A percentile compares a stretch with the other conserved stretches of the same genome.
phyloP scores from a whole-genome alignment of 192 early-diverging fungal species.

The Polychytrium aggregatum region DNA sequence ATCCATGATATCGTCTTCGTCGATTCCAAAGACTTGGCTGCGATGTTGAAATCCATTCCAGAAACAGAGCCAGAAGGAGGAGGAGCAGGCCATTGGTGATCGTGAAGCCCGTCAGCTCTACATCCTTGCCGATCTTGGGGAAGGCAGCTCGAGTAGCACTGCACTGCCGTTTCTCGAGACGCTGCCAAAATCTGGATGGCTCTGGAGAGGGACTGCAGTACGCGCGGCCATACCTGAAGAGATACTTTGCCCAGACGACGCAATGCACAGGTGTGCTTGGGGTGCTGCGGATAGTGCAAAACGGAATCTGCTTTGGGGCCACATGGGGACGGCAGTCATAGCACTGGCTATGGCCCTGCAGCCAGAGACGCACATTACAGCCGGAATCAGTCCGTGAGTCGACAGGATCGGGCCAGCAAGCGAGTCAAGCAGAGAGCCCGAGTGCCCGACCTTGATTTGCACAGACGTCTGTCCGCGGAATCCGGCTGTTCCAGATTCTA shows the following conservation, averaged over 20 bases:
- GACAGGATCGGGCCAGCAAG: background rate
- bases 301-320: constrained; percentile 77
- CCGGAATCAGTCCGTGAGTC: background rate
- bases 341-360: constrained; percentile 83
- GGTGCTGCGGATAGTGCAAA: constrained; percentile 96
- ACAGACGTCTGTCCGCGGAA: constrained; percentile 86
- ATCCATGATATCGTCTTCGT: constrained; percentile 34
- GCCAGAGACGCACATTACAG: too few relatives aligned
- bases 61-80: too few relatives aligned
- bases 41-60: too few relatives aligned
- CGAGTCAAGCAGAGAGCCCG: background rate
- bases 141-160: too few relatives aligned
- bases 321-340: constrained; percentile 89
- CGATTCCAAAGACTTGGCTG: constrained; percentile 68
- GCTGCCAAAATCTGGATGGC: constrained; percentile 1
- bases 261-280: constrained; percentile 92
- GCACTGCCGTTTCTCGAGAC: background rate
- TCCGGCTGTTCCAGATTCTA: constrained; percentile 96
- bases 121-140: too few relatives aligned
- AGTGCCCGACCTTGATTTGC: constrained; percentile 51
- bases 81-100: too few relatives aligned
- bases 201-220: constrained; percentile 4
- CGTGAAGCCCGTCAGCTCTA: too few relatives aligned
- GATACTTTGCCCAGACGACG: constrained; percentile 97
- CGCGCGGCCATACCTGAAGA: constrained; percentile 55